Evolutionary conservation across 2,329 filamentous ascomycete genomes (phyloP), one percentile per base, ranked within the genome.

Genomic region (Pseudogymnoascus sp.): DNA sequence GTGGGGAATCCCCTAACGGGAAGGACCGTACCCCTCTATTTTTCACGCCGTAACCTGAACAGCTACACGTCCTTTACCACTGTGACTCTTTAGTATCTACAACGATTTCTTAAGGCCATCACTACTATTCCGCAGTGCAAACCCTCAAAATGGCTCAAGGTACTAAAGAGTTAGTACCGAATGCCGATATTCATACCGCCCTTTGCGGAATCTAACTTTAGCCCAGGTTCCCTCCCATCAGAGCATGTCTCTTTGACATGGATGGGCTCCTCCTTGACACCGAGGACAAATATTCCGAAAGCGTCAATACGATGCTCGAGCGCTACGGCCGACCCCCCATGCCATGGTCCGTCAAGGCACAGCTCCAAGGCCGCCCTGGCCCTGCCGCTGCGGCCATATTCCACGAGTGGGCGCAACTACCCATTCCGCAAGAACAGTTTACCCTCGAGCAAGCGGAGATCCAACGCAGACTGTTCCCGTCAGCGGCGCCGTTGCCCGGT

Each of bases 181-280:
- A 55, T 55, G n/a, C 16, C 11, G n/a, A 33, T 55, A 23, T 31
- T 21, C 33, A 35, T 55, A 12, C 29, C 29, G 23, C 49, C 49
- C 29, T 33, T 29, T 33, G 29, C 49, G 49, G 49, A 55, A 55
- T 33, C 60, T 65, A 29, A 45, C 63, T 33, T 21, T 26, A 21
- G 35, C 59, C 29, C 70, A 91, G 88, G 72, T 87, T 92, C 74
- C 89, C 90, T 19, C 86, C 88, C 55, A 82, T 97, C 64, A 84
- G 92, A 69, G 94, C 93, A 68, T 97, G 92, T 76, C 87, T 99
- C 67, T 97, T 99, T 75, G 94, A 99, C 80, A 97, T 97, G 92
- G 94, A 99, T 76, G 94, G 94, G 65, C 87, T 99, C 37, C 84
- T 99, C 19, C 89, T 99, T 72, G 87, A 97, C 76, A 92, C 90